These are phyloP conservation scores for Chytriomyces confervae DNA, from an alignment of 192 early-diverging fungal genomes.

Conservation along the genomic window DNA sequence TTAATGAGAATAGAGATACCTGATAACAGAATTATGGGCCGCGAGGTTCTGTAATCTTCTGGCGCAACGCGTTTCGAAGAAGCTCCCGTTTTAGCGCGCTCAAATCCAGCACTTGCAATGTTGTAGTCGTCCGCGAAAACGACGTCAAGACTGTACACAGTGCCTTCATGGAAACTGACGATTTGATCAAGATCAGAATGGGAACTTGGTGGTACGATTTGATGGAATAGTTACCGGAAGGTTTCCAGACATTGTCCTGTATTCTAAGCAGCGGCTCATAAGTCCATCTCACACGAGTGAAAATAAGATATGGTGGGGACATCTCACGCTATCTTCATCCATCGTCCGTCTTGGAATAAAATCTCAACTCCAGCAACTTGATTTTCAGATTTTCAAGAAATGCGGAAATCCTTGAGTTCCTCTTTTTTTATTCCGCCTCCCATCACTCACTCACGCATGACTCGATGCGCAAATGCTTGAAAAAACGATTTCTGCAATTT, in stretches of 20 bases:
- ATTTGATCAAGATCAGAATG: neutral
- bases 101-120: slow-evolving; percentile 7
- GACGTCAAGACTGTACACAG: slow-evolving; percentile 56
- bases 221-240: neutral
- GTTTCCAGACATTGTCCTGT: neutral
- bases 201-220: neutral
- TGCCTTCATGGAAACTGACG: slow-evolving; percentile 48
- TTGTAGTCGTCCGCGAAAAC: slow-evolving; percentile 17
- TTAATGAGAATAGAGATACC: slow-evolving; percentile 14
- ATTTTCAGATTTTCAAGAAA: no score
- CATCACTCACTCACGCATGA: no score
- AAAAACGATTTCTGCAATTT: slow-evolving; percentile 8
- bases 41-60: neutral
- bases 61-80: slow-evolving; percentile 8
- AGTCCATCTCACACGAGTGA: no score
- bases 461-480: neutral
- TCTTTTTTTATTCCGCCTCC: no score
- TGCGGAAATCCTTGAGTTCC: no score
- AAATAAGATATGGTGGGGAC: no score
- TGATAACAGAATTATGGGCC: slow-evolving; percentile 16
- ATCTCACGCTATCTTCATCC: no score
- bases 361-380: no score
- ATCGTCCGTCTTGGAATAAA: no score
- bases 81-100: neutral
- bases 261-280: neutral